A percentile compares a stretch with the other conserved stretches of the same genome.
Evolutionary conservation across 2,329 filamentous ascomycete species (phyloP).

Genomic region (Botrytis cinerea): DNA sequence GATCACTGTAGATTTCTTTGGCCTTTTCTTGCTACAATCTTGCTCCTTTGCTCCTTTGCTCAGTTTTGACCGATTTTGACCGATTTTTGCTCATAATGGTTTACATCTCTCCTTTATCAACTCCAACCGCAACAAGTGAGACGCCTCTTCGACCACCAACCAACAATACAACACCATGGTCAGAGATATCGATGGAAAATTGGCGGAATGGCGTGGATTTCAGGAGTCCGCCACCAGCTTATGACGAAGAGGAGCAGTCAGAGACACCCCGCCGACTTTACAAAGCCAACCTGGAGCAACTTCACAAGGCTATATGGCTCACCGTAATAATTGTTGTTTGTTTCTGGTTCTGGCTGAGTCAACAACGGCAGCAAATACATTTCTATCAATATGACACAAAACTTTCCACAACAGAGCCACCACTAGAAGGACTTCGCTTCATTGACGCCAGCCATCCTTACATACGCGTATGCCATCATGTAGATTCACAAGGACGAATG

Average conservation of each 20-base stretch:
- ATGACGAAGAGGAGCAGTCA: not conserved
- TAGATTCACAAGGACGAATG: not conserved
- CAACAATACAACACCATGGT: slow-evolving; percentile 30
- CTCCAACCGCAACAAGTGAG: slow-evolving; percentile 15
- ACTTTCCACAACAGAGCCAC: not conserved
- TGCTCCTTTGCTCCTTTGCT: slow-evolving; percentile 12
- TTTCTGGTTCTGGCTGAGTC: slow-evolving; percentile 26
- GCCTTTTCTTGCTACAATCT: slow-evolving; percentile 13
- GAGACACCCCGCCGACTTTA: not conserved
- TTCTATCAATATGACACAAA: slow-evolving; percentile 19
- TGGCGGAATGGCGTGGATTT: slow-evolving; percentile 25
- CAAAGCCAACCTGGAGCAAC: slow-evolving; percentile 2
- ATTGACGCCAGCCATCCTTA: slow-evolving; percentile 32
- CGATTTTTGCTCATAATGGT: slow-evolving; percentile 25
- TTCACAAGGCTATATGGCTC: slow-evolving; percentile 17
- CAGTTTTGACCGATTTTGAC: slow-evolving; percentile 22
- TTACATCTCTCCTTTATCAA: slow-evolving; percentile 27
- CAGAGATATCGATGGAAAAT: slow-evolving; percentile 31
- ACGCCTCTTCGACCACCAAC: slow-evolving; percentile 24
- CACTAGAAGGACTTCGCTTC: slow-evolving; percentile 33
- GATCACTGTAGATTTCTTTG: slow-evolving; percentile 9
- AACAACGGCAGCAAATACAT: slow-evolving; percentile 8
- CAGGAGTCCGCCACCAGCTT: slow-evolving; percentile 19
- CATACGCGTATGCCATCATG: slow-evolving; percentile 29
- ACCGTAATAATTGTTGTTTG: slow-evolving; percentile 40